These are phyloP conservation scores for Cystobasidium slooffiae DNA, from an alignment of 1,284 basidiomycete species.

Conservation along the genomic window DNA sequence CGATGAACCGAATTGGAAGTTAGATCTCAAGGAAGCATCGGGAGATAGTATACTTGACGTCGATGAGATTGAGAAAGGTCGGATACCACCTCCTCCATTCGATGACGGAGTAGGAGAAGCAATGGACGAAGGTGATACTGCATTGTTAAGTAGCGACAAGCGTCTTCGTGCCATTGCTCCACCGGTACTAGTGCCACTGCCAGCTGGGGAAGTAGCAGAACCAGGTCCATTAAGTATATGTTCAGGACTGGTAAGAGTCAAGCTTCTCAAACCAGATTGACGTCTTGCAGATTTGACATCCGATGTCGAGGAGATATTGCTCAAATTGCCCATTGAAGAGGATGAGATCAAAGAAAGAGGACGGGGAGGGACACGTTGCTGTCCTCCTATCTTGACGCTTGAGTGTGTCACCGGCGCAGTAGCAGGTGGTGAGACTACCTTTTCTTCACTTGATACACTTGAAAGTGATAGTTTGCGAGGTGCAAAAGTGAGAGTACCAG, in stretches of 20 bases:
- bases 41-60: conserved; percentile 25
- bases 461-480: neutral
- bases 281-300: conserved; percentile 32
- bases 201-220: neutral
- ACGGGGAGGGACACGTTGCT: conserved; percentile 5
- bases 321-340: conserved; percentile 35
- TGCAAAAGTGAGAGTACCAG: conserved; percentile 20
- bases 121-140: conserved; percentile 9
- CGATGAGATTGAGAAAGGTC: conserved; percentile 29
- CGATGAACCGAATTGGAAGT: conserved; percentile 24
- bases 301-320: neutral
- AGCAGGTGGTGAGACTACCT: conserved; percentile 5
- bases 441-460: neutral
- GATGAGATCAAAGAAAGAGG: conserved; percentile 30
- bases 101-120: conserved; percentile 10
- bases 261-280: conserved; percentile 34
- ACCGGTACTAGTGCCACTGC: neutral
- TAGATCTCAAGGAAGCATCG: conserved; percentile 20
- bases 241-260: conserved; percentile 39
- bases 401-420: neutral
- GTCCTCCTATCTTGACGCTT: conserved; percentile 8
- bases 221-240: conserved; percentile 19
- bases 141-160: neutral
- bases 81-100: conserved; percentile 15
- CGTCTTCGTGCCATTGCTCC: neutral